Evolutionary conservation across 306 rosid species (phyloP).

Genomic region (Vigna trinervia): DNA sequence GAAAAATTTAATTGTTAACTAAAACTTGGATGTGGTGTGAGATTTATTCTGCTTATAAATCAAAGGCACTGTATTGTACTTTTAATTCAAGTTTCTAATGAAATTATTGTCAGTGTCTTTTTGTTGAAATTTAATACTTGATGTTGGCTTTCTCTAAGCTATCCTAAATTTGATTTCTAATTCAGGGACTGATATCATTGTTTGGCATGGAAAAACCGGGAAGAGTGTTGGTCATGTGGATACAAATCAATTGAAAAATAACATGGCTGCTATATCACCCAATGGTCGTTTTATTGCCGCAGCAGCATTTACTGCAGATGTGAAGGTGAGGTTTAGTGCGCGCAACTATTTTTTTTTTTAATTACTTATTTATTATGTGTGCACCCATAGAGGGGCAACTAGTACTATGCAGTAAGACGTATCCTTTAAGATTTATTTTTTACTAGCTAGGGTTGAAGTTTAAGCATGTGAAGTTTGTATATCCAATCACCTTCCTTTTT

Average conservation of each 20-base stretch:
- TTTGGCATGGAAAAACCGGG: slow-evolving; percentile 97
- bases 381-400: neutral
- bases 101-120: slow-evolving; percentile 24
- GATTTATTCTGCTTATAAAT: slow-evolving; percentile 15
- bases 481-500: slow-evolving; percentile 8
- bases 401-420: slow-evolving; percentile 18
- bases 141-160: slow-evolving; percentile 29
- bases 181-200: slow-evolving; percentile 87
- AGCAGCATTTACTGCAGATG: slow-evolving; percentile 99
- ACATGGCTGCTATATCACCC: slow-evolving; percentile 92
- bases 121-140: slow-evolving; percentile 15
- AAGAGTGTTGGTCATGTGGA: slow-evolving; percentile 87
- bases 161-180: slow-evolving; percentile 44
- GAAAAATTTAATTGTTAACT: slow-evolving; percentile 20
- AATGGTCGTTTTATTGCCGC: slow-evolving; percentile 99
- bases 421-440: neutral
- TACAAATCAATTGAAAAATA: slow-evolving; percentile 95
- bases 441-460: neutral
- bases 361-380: slow-evolving; percentile 5
- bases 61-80: slow-evolving; percentile 30
- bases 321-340: slow-evolving; percentile 64
- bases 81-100: slow-evolving; percentile 4
- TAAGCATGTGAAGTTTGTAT: neutral
- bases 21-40: neutral
- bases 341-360: slow-evolving; percentile 12